Conservation (phyloP, 345 rosid species). For the Camelina hispida region DNA sequence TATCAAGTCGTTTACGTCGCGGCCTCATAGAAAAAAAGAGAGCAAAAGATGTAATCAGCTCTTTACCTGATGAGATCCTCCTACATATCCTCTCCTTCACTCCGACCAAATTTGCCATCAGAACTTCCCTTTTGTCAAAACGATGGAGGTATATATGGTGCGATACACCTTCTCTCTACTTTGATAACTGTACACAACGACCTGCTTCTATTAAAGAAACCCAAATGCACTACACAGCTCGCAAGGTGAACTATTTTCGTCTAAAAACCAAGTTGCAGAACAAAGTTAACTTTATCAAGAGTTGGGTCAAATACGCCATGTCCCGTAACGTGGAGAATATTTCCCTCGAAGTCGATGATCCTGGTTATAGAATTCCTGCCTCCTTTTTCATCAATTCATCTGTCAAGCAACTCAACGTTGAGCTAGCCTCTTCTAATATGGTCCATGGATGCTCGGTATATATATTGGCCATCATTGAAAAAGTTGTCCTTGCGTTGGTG, state of each 20-base stretch:
- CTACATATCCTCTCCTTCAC: not conserved
- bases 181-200: not conserved
- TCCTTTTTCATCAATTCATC: not conserved
- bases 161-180: conserved; percentile 4
- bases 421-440: not conserved
- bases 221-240: conserved; percentile 10
- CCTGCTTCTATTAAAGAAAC: not conserved
- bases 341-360: not conserved
- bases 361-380: not conserved
- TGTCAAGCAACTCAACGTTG: not conserved
- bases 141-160: conserved; percentile 33
- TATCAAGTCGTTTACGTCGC: conserved; percentile 41
- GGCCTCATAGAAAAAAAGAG: not conserved
- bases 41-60: not conserved
- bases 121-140: conserved; percentile 30
- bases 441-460: not conserved
- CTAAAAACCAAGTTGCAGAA: not conserved
- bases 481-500: not conserved
- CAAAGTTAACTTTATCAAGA: not conserved
- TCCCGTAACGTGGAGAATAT: conserved; percentile 14
- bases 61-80: conserved; percentile 14
- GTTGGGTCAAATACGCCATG: conserved; percentile 21
- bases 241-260: conserved; percentile 2
- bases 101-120: conserved; percentile 10
- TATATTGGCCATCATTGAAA: not conserved